Evolutionary conservation across 2,329 filamentous ascomycete species (phyloP), one percentile per base, ranked within the genome.

Genomic region (Rhinocladiella mackenziei): DNA sequence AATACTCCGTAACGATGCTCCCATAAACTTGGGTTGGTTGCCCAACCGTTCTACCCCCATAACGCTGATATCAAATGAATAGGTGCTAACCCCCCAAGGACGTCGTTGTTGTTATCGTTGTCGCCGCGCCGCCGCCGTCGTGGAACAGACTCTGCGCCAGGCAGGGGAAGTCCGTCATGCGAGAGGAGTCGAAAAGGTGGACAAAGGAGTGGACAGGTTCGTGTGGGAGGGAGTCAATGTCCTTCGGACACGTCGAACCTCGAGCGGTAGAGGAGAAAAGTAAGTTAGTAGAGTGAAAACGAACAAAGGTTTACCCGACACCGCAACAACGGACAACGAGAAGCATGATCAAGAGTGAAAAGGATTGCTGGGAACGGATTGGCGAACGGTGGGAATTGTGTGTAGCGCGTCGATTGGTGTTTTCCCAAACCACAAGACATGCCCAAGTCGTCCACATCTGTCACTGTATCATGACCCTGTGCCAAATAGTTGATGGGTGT

Each of bases 1-100:
- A 11, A 61, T 50, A 50, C 58, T 60, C 36, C 58, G 65, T 45
- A 61, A 55, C 19, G 58, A 57, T 34, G 58, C 43, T 37, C 59
- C 64, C 53, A 61, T 60, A 56, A 63, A 60, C 29, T 59, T 61
- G 20, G 52, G 50, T 41, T 34, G 13, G 17, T 5, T 36, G 26
- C 41, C 50, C 41, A 28, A 18, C 25, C 45, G 43, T 38, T 54
- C 51, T 13, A 38, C 29, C 2, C 40, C 45, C 51, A 54, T 54
- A 29, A 26, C 37, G 39, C 17, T 43, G 17, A 22, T 25, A 19
- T 15, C 23, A 34, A 29, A 33, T 28, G 18, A 30, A 13, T 10
- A 22, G 29, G 14, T 14, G 29, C 17, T 22, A 32, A 9, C 18
- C n/a, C 46, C 13, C 18, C 23, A 14, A 35, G 15, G 17, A 26